phyloP scores from a whole-genome alignment of 169 alveolate species.

The Plasmodium gaboni region DNA sequence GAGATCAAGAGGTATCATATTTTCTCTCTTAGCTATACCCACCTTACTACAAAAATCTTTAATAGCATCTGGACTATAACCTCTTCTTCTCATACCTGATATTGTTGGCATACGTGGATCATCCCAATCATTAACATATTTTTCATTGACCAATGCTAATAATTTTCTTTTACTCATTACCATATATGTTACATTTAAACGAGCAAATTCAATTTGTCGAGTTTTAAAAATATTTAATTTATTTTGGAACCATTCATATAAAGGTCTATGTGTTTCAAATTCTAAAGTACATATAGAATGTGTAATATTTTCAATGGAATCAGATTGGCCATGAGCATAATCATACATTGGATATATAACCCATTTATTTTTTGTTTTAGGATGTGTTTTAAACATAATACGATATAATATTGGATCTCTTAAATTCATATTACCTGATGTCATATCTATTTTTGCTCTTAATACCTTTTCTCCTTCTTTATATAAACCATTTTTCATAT shows the following conservation, averaged over 20 bases:
- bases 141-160: constrained; percentile 92
- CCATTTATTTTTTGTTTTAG: constrained; percentile 99
- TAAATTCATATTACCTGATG: constrained; percentile 97
- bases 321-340: constrained; percentile 99
- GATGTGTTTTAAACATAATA: constrained; percentile 92
- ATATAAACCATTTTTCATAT: constrained; percentile 96
- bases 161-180: constrained; percentile 97
- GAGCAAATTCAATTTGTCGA: constrained; percentile 96
- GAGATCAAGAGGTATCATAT: constrained; percentile 93
- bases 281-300: constrained; percentile 99
- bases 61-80: constrained; percentile 94
- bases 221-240: constrained; percentile 90
- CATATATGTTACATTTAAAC: constrained; percentile 97
- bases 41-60: constrained; percentile 92
- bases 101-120: constrained; percentile 99
- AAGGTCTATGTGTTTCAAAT: constrained; percentile 98
- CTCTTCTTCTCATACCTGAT: constrained; percentile 97
- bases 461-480: constrained; percentile 96
- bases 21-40: constrained; percentile 97
- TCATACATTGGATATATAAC: constrained; percentile 99
- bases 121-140: constrained; percentile 98
- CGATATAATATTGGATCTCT: constrained; percentile 98
- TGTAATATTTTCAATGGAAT: constrained; percentile 97
- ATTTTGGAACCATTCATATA: constrained; percentile 98
- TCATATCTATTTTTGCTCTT: constrained; percentile 98